A percentile compares a stretch with the other conserved stretches of the same genome.
These are phyloP conservation scores for Zygosaccharomyces pseudobailii DNA, from an alignment of 1,139 yeast genomes.

Conservation along the genomic window DNA sequence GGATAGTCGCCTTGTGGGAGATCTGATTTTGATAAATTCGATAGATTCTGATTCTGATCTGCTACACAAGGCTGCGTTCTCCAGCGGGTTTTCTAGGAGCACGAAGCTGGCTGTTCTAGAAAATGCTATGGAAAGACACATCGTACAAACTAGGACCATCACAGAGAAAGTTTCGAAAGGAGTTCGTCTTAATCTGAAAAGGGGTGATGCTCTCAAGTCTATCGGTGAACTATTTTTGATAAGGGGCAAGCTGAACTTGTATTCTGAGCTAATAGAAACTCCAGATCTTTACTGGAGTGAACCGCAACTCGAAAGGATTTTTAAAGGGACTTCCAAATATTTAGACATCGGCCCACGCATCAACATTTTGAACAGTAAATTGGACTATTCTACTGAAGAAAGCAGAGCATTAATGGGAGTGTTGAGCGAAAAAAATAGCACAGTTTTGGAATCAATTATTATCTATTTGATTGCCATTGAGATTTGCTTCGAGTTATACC, in stretches of 20 bases:
- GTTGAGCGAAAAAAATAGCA: conserved; percentile 69
- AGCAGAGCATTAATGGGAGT: conserved; percentile 72
- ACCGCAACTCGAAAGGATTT: conserved; percentile 72
- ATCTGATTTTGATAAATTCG: conserved; percentile 60
- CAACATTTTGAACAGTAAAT: conserved; percentile 69
- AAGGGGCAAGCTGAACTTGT: conserved; percentile 75
- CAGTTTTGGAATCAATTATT: conserved; percentile 82
- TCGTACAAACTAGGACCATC: conserved; percentile 55
- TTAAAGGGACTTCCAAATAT: conserved; percentile 61
- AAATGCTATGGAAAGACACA: conserved; percentile 61
- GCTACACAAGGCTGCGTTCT: conserved; percentile 81
- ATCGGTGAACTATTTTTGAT: conserved; percentile 72
- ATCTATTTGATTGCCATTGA: conserved; percentile 78
- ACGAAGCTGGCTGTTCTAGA: conserved; percentile 81
- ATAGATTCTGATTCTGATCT: conserved; percentile 43
- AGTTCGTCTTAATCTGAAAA: conserved; percentile 48
- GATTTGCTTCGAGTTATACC: conserved; percentile 72
- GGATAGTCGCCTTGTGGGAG: conserved; percentile 49
- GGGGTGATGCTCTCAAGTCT: conserved; percentile 57
- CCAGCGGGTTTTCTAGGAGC: conserved; percentile 80
- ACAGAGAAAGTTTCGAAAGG: conserved; percentile 69
- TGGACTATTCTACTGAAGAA: conserved; percentile 89
- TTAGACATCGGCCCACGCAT: conserved; percentile 77
- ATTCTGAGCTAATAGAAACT: conserved; percentile 86
- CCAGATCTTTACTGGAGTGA: conserved; percentile 94